Evolutionary conservation across 305 asterid genomes (phyloP), one percentile per base, ranked within the genome.

Genomic region (Salvia sclarea): DNA sequence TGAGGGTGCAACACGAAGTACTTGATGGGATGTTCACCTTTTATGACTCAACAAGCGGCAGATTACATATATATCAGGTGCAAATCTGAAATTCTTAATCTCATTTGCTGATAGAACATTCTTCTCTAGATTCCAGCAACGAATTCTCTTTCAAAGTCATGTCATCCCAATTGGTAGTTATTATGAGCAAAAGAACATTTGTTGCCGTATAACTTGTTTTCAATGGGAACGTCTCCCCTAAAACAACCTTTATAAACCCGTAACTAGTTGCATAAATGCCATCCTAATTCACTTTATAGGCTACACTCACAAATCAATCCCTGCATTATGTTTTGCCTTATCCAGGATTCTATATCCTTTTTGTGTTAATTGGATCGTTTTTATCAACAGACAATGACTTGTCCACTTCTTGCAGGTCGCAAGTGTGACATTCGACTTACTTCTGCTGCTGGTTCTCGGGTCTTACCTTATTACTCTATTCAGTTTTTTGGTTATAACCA

Each of bases 371-470:
- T 28, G n/a, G 43, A 53, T 18, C 53, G 6, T 43, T 17, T 61
- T 20, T 52, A 24, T 59, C 65, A 22, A 43, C 38, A 35, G 14
- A 65, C 28, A 1, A 22, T 69, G 48, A 61, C 48, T n/a, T 22
- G 57, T 45, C 63, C 63, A 38, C 30, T 71, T 58, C 49, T 61
- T 79, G 76, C 94, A 93, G 98, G 98, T 93, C 45, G 98, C 95
- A 14, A 93, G 98, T 33, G 96, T 93, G 76, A 93, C 97, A 10
- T 93, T 91, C 45, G 98, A 93, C 83, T 79, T 93, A 85, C 94
- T 93, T 73, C 71, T 93, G 89, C 80, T 91, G 41, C 86, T 93
- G 49, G 88, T 78, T 69, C 84, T 93, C 18, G 98, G 97, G 68
- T 91, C 97, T 4, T 94, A 94, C 86, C 81, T 94, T 74, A 89